Base-by-base conservation (phyloP, 2,329 filamentous ascomycete genomes). In the Pyrenochaeta sp. region DNA sequence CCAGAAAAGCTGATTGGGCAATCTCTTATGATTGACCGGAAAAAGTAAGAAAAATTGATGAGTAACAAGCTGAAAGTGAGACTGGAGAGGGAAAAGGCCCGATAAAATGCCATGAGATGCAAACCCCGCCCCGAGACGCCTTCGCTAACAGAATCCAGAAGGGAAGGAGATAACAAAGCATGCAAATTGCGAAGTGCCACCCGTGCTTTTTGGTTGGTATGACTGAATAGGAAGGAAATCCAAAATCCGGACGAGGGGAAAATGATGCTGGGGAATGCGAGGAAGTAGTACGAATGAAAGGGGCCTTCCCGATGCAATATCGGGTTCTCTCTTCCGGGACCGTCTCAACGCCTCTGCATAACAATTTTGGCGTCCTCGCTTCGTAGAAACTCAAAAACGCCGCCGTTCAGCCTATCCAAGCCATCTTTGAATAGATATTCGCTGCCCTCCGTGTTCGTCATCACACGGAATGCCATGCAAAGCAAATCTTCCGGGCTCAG, bases 341-440 rank as follows among this genome's bases (percentile, higher is more conserved):
- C 7, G 3, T n/a, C 7, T 32, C 27, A 62, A 20, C 55, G 49
- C 40, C 53, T 48, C 30, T 58, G 52, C 61, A 69, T 59, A 11
- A 67, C 52, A 41, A 70, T 70, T 37, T 62, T 66, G 36, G 61
- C 55, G 27, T 70, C 65, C 24, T 68, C 63, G 3, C 38, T 54
- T 23, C 58, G 42, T 18, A 70, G 44, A 27, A 67, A 68, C 19
- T 65, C 65, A 27, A 70, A 68, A 0, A 68, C 53, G 6, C 49
- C 53, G 20, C 62, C 45, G 23, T 66, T 65, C 8, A 68, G 41
- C 21, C 53, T 48, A 8, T 59, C 55, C 28, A 70, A 36, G 3
- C 65, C 67, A 10, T 68, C 63, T 35, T 65, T 68, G 53, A 68
- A 69, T 15, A 69, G 34, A 37, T 65, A 51, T 13, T 70, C 67